Percentiles rank a stretch among this genome's conserved stretches.
phyloP scores from a whole-genome alignment of 1,284 basidiomycete genomes.

The Ustilago tritici region DNA sequence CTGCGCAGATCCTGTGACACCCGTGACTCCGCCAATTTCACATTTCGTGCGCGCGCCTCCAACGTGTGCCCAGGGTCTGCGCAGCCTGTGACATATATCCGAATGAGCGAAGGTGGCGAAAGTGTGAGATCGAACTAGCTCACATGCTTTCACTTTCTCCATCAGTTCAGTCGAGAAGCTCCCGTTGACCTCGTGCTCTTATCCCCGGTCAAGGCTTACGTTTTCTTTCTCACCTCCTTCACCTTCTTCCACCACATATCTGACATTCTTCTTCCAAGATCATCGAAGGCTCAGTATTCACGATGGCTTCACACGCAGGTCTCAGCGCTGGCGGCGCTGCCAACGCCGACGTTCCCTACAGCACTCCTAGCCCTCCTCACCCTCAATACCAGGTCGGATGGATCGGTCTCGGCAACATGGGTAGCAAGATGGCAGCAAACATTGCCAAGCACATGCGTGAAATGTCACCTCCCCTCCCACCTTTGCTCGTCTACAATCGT shows the following conservation, averaged over 20 bases:
- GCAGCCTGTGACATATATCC: no score
- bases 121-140: no score
- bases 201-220: not conserved
- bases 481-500: constrained; percentile 76
- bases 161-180: constrained; percentile 16
- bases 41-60: no score
- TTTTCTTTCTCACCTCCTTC: not conserved
- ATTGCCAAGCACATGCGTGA: constrained; percentile 74
- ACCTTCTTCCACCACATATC: not conserved
- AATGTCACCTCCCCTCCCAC: constrained; percentile 46
- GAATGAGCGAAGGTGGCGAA: no score
- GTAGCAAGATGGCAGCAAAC: constrained; percentile 80
- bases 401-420: constrained; percentile 73
- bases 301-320: constrained; percentile 28
- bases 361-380: constrained; percentile 51
- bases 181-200: not conserved
- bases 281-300: not conserved
- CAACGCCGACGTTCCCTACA: constrained; percentile 50
- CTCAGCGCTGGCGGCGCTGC: constrained; percentile 19
- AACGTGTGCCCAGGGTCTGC: no score
- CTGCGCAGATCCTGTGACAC: no score
- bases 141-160: no score
- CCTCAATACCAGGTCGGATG: constrained; percentile 58
- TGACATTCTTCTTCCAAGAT: not conserved
- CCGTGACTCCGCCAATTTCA: no score